Evolutionary conservation across 1,284 basidiomycete species (phyloP).

Genomic region (Athelia sp.): DNA sequence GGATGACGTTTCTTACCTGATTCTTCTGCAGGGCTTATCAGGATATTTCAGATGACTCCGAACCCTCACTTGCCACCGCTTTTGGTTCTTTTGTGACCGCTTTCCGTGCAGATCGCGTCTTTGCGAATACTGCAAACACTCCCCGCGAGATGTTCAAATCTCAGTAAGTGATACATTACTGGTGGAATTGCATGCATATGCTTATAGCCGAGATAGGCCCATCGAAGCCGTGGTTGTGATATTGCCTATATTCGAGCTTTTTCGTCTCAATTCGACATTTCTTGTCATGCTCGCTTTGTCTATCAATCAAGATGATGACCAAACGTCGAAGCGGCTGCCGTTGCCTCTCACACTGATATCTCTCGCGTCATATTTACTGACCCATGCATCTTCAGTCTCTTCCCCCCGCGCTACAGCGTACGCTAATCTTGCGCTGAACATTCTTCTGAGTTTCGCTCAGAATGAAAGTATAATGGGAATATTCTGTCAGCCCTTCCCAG

Average conservation of each 20-base stretch:
- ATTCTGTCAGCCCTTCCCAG: slow-evolving; percentile 33
- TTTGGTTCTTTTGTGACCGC: slow-evolving; percentile 46
- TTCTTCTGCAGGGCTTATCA: slow-evolving; percentile 44
- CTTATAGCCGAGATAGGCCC: slow-evolving; percentile 34
- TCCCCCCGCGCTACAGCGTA: slow-evolving; percentile 55
- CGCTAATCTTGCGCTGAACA: slow-evolving; percentile 49
- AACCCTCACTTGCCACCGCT: slow-evolving; percentile 41
- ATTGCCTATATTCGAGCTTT: slow-evolving; percentile 55
- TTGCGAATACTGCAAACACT: slow-evolving; percentile 37
- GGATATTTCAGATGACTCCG: slow-evolving; percentile 44
- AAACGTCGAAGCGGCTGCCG: slow-evolving; percentile 20
- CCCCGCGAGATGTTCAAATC: slow-evolving; percentile 51
- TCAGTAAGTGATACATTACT: slow-evolving; percentile 34
- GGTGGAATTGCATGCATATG: slow-evolving; percentile 3
- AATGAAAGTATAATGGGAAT: slow-evolving; percentile 40
- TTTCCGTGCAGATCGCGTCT: slow-evolving; percentile 48
- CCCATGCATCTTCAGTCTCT: slow-evolving; percentile 55
- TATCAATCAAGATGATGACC: slow-evolving; percentile 19
- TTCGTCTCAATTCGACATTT: slow-evolving; percentile 45
- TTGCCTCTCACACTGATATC: slow-evolving; percentile 43
- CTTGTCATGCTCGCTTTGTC: slow-evolving; percentile 36
- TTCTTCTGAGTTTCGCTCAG: slow-evolving; percentile 44
- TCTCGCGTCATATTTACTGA: slow-evolving; percentile 56
- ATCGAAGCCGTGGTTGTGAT: slow-evolving; percentile 54
- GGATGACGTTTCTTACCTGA: neutral